These are phyloP conservation scores for Candida stauntonica DNA, from an alignment of 805 yeast genomes.

Conservation along the genomic window DNA sequence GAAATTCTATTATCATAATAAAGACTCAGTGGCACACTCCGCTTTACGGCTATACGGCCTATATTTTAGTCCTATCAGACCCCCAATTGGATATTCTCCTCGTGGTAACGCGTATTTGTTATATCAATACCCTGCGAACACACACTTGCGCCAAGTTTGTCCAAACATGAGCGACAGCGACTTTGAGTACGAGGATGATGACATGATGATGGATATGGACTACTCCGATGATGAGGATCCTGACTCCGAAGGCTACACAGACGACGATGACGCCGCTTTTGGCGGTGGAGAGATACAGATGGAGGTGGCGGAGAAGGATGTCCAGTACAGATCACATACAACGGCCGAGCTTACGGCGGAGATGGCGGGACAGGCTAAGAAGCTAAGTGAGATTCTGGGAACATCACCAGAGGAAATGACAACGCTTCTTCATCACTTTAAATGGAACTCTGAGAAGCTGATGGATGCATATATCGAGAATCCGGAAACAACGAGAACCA, in stretches of 20 bases:
- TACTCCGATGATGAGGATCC: too few species aligned
- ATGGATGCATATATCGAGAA: constrained; percentile 51
- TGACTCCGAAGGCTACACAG: constrained; percentile 4
- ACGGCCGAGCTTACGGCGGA: constrained; percentile 24
- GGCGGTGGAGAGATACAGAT: constrained; percentile 10
- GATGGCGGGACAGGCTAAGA: constrained; percentile 27
- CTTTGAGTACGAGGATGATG: constrained; percentile 2
- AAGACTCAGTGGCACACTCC: too few species aligned
- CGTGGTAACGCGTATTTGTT: too few species aligned
- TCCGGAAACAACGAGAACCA: constrained; percentile 31
- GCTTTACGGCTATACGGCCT: too few species aligned
- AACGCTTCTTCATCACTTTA: constrained; percentile 41
- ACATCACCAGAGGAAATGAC: constrained; percentile 37
- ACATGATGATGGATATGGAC: too few species aligned
- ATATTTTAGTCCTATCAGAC: too few species aligned
- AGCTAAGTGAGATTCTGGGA: constrained; percentile 35
- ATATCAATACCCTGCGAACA: too few species aligned
- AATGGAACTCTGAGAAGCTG: constrained; percentile 57
- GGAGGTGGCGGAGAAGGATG: neutral
- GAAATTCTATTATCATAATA: too few species aligned
- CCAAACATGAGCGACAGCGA: constrained; percentile 1
- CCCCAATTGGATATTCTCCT: too few species aligned
- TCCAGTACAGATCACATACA: constrained; percentile 21
- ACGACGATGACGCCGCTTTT: constrained; percentile 11
- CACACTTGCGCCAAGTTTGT: too few species aligned